Percentiles rank a stretch among this genome's conserved stretches.
Evolutionary conservation across 148 eudicot species (phyloP).

Genomic region (Vaccinium corymbosum): DNA sequence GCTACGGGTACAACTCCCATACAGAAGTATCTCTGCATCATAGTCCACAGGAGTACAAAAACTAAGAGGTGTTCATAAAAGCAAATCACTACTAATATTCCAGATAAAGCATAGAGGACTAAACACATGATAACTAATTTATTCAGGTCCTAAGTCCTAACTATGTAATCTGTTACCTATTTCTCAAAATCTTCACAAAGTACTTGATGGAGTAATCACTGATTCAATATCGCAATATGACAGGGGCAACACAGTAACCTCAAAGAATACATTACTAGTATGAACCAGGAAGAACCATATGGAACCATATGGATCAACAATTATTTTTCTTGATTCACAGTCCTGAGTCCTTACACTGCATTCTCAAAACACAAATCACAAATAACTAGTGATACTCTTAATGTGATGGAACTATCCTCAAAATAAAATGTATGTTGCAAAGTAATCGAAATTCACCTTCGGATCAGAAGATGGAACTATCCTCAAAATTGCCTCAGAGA

Average conservation of each 20-base stretch:
- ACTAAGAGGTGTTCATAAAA: background rate
- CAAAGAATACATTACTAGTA: no score
- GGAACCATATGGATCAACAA: no score
- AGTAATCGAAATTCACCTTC: constrained; percentile 37
- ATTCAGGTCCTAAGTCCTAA: constrained; percentile 3
- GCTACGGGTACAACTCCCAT: background rate
- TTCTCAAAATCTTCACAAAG: background rate
- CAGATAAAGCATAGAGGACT: background rate
- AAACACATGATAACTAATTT: background rate
- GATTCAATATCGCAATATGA: background rate
- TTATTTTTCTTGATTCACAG: background rate
- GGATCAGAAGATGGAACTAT: constrained; percentile 42
- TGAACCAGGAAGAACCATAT: background rate
- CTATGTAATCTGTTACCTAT: background rate
- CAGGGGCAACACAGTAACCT: background rate
- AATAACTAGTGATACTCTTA: background rate
- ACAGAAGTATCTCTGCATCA: background rate
- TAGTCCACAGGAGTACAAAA: background rate
- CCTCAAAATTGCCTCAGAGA: constrained; percentile 47
- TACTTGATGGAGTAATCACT: background rate
- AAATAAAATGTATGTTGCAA: background rate
- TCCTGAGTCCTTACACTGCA: background rate
- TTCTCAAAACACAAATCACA: background rate
- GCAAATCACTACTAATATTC: background rate
- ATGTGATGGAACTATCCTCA: background rate